A percentile compares a stretch with the other conserved stretches of the same genome.
Conservation (phyloP, 108 stramenopile species). For the Pinguiococcus pyrenoidosus region DNA sequence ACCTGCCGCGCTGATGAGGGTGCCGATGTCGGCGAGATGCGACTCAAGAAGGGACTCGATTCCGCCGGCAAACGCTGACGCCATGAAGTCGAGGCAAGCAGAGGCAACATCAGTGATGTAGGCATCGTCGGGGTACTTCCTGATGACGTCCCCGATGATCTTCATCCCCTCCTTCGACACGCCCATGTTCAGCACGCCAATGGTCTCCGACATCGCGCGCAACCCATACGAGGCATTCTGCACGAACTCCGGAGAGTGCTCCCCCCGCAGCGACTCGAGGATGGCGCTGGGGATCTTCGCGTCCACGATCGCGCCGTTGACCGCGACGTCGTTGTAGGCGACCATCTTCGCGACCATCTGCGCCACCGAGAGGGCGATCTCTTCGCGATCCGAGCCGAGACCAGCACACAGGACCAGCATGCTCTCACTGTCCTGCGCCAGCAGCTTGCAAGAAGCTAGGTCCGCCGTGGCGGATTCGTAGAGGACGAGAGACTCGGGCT, state of each 20-base stretch:
- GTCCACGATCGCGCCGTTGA: neutral
- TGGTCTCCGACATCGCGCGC: neutral
- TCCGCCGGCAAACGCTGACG: constrained; percentile 7
- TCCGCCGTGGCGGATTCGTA: too few relatives aligned
- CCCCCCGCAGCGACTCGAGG: neutral
- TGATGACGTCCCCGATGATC: neutral
- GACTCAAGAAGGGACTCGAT: constrained; percentile 8
- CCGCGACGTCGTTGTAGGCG: neutral
- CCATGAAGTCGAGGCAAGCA: neutral
- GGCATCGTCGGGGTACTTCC: neutral
- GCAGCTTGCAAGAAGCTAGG: too few relatives aligned
- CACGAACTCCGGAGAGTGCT: neutral
- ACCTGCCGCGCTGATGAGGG: constrained; percentile 1
- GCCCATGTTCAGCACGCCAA: constrained; percentile 2
- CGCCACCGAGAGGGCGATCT: too few relatives aligned
- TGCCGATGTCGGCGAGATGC: neutral
- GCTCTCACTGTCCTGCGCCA: too few relatives aligned
- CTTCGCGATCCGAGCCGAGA: too few relatives aligned
- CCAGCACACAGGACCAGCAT: too few relatives aligned
- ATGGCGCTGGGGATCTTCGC: neutral
- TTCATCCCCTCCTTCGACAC: constrained; percentile 4
- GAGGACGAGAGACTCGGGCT: too few relatives aligned
- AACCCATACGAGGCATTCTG: constrained; percentile 11
- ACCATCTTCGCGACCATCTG: neutral
- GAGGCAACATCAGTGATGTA: neutral